phyloP scores from a whole-genome alignment of 768 basidiomycete genomes.

The Ramaria rubella region DNA sequence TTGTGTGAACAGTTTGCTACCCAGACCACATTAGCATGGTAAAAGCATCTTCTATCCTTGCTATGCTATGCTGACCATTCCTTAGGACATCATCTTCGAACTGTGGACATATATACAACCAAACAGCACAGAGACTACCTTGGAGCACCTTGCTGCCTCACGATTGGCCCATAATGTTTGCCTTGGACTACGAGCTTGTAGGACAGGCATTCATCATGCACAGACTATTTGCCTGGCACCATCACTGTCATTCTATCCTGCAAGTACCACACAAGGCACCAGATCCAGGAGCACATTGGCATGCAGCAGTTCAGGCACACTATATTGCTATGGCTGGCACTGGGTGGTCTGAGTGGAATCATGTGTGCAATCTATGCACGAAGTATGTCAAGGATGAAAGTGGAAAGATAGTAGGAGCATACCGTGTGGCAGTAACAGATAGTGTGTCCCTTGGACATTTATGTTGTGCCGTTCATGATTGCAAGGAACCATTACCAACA shows the following conservation, averaged over 20 bases:
- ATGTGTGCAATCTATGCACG: conserved; percentile 26
- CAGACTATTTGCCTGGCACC: conserved; percentile 18
- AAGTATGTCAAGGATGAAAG: conserved; percentile 13
- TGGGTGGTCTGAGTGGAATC: conserved; percentile 27
- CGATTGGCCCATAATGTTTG: conserved; percentile 8
- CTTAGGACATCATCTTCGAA: conserved; percentile 25
- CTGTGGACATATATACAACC: conserved; percentile 26
- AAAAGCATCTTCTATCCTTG: not conserved
- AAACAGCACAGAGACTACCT: conserved; percentile 3
- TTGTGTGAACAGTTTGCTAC: not conserved
- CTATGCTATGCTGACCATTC: not conserved
- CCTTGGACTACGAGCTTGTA: conserved; percentile 19
- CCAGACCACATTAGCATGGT: not conserved
- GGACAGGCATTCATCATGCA: conserved; percentile 23
- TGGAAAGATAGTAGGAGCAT: conserved; percentile 10
- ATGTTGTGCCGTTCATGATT: conserved; percentile 26
- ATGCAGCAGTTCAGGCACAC: conserved; percentile 18
- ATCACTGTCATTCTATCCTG: conserved; percentile 9
- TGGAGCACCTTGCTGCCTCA: not conserved
- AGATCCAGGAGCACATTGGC: conserved; percentile 17
- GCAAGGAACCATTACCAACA: conserved; percentile 17
- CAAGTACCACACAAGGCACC: conserved; percentile 17
- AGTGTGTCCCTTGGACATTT: conserved; percentile 29
- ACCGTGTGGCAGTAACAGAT: conserved; percentile 23
- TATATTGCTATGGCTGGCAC: conserved; percentile 21